Evolutionary conservation across 805 yeast species (phyloP).

Genomic region (Sugiyamaella floridensis): DNA sequence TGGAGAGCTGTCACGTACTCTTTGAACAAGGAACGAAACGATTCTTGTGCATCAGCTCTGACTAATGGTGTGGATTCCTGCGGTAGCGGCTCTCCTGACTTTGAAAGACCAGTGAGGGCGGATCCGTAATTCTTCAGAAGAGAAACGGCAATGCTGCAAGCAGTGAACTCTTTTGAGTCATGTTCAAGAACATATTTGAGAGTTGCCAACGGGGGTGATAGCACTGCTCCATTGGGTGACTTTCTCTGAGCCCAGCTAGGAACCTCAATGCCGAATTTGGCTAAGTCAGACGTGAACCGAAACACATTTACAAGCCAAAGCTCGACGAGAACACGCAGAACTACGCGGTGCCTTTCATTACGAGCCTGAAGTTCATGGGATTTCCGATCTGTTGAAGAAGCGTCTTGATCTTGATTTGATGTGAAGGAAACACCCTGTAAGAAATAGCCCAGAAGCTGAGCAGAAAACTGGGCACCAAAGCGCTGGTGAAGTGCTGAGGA

Average conservation of each 20-base stretch:
- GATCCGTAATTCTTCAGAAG: constrained; percentile 56
- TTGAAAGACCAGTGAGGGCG: constrained; percentile 3
- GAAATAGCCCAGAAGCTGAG: constrained; percentile 37
- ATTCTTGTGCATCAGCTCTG: constrained; percentile 19
- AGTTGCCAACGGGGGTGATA: constrained; percentile 38
- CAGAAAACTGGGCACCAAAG: constrained; percentile 49
- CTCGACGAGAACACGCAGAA: constrained; percentile 51
- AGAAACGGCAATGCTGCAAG: constrained; percentile 20
- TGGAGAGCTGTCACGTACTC: constrained; percentile 46
- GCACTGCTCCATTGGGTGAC: constrained; percentile 15
- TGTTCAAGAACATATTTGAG: constrained; percentile 41
- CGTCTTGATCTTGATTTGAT: neutral
- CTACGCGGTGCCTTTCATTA: constrained; percentile 38
- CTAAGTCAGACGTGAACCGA: constrained; percentile 38
- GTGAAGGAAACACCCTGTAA: constrained; percentile 23
- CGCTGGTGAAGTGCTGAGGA: constrained; percentile 72
- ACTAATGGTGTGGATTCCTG: constrained; percentile 8
- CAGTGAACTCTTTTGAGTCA: constrained; percentile 27
- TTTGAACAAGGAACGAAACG: constrained; percentile 34
- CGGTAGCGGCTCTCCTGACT: neutral
- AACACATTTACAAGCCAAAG: constrained; percentile 53
- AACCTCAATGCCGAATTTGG: constrained; percentile 26
- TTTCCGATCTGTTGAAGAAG: constrained; percentile 1
- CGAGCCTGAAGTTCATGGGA: constrained; percentile 37
- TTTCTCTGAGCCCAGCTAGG: constrained; percentile 39